Evolutionary conservation across 345 rosid species (phyloP).

Genomic region (Toxicodendron radicans): DNA sequence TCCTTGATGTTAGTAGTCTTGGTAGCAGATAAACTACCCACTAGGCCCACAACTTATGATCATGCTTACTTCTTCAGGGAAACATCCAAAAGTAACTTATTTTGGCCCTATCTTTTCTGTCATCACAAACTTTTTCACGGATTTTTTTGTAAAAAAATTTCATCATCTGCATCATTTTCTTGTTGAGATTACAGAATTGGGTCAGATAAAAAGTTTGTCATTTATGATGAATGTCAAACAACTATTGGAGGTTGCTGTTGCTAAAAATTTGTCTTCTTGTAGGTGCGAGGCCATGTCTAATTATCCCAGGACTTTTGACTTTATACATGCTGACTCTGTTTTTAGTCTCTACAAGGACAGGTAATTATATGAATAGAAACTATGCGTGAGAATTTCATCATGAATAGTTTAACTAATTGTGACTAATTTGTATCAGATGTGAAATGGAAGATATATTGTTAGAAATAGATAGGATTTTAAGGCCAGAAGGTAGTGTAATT

Average conservation of each 20-base stretch:
- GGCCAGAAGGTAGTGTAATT: constrained; percentile 84
- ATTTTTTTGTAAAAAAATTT: too few species aligned
- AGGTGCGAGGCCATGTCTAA: constrained; percentile 97
- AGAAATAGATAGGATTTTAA: constrained; percentile 85
- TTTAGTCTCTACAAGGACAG: constrained; percentile 66
- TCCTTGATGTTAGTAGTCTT: too few species aligned
- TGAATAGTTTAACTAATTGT: neutral
- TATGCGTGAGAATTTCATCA: neutral
- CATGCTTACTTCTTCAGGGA: neutral
- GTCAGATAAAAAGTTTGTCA: too few species aligned
- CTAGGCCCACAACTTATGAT: neutral
- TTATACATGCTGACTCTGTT: constrained; percentile 76
- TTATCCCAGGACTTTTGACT: constrained; percentile 92
- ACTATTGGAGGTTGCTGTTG: neutral
- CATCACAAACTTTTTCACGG: neutral
- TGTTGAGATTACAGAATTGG: neutral
- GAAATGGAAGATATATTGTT: constrained; percentile 69
- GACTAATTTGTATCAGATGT: constrained; percentile 41
- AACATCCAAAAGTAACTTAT: neutral
- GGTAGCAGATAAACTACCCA: constrained; percentile 3
- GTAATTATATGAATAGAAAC: constrained; percentile 18
- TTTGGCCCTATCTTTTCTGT: neutral
- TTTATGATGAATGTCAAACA: neutral
- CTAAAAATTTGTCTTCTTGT: constrained; percentile 2
- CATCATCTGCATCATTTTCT: neutral